Evolutionary conservation across 2,329 filamentous ascomycete species (phyloP), one percentile per base, ranked within the genome.

Genomic region (Colletotrichum spinosum): DNA sequence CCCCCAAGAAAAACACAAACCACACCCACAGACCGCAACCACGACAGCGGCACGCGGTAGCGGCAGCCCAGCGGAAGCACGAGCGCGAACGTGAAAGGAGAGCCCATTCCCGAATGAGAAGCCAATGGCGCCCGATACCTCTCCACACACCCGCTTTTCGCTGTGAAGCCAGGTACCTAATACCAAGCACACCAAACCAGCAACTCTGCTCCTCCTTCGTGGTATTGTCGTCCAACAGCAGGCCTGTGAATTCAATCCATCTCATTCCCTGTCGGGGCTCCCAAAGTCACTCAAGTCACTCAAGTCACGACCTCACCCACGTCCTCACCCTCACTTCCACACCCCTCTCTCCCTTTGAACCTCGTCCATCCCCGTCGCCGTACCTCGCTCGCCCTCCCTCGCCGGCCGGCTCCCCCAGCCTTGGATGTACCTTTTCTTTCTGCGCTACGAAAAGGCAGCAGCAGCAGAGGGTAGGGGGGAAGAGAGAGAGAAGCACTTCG

Each of bases 291-390:
- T 51, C 55, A 58, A 58, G 46, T 55, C 58, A 44, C 48, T 41
- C 62, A 61, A 65, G 51, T 61, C 62, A 65, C 51, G 46, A 62
- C 60, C 59, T 42, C 58, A 33, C 39, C 48, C 48, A 44, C 62
- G 52, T 52, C 46, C 39, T 45, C 56, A 51, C 33, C 42, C 12
- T n/a, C 11, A 15, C 57, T 61, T 45, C 56, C 39, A 44, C 62
- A 51, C 56, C 61, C 57, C 55, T 64, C 48, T 49, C 41, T 63
- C 55, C 38, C 34, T 25, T 25, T 25, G 25, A 25, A 25, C 25
- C 25, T 25, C 25, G 25, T 25, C 49, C 57, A 13, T 53, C 42
- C 42, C 13, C 12, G 13, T 46, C 57, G 41, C 49, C 51, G 57
- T 62, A 61, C 48, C 55, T 64, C 48, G 41, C 55, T 64, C 48